A percentile compares a stretch with the other conserved stretches of the same genome.
Evolutionary conservation across 768 basidiomycete genomes (phyloP).

Genomic region (Galerina marginata): DNA sequence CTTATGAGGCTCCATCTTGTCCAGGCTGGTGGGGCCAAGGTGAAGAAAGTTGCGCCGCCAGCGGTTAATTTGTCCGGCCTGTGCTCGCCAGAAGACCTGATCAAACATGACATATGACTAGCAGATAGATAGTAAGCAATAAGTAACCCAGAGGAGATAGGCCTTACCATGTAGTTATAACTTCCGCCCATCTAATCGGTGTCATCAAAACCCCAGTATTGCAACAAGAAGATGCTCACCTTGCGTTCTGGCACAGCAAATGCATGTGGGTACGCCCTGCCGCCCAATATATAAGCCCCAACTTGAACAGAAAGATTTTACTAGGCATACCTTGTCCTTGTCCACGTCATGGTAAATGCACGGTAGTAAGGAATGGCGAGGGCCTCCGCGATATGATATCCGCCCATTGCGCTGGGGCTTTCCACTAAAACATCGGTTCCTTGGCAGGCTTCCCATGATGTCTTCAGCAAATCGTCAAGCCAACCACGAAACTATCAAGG

Average conservation of each 20-base stretch:
- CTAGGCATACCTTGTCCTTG: constrained; percentile 72
- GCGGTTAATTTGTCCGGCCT: constrained; percentile 90
- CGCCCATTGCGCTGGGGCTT: constrained; percentile 96
- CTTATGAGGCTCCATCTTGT: constrained; percentile 97
- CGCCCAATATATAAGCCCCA: not conserved
- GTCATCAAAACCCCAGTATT: constrained; percentile 11
- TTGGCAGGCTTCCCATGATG: constrained; percentile 97
- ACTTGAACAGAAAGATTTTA: not conserved
- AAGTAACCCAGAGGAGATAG: not conserved
- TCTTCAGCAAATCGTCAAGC: constrained; percentile 94
- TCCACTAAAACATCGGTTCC: constrained; percentile 92
- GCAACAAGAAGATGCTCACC: constrained; percentile 41
- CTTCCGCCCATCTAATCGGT: constrained; percentile 85
- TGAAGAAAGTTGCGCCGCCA: constrained; percentile 84
- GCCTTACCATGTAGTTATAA: constrained; percentile 94
- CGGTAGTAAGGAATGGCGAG: constrained; percentile 92
- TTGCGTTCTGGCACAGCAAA: constrained; percentile 97
- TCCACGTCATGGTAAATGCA: constrained; percentile 99
- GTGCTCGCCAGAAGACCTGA: constrained; percentile 97
- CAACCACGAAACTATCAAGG: constrained; percentile 87
- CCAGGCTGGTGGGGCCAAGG: constrained; percentile 82
- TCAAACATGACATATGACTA: constrained; percentile 97
- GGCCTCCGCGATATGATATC: constrained; percentile 96
- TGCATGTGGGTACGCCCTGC: constrained; percentile 93
- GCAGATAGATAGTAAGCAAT: not conserved